Conservation (phyloP, 1,284 basidiomycete genomes). For the Irpex sp. region DNA sequence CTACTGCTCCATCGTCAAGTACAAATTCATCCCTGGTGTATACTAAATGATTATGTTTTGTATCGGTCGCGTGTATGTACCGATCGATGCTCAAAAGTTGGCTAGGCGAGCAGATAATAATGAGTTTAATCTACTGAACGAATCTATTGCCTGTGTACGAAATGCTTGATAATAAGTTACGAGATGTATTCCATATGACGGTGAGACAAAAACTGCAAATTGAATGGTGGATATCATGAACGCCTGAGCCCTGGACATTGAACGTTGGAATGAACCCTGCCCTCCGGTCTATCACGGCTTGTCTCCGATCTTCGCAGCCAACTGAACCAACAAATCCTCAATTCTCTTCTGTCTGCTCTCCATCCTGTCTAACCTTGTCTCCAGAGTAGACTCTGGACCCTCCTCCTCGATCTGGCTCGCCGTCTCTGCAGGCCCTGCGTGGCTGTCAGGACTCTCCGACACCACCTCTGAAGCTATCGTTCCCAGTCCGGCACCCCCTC, state of each 20-base stretch:
- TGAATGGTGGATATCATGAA: not conserved
- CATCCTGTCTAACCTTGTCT: constrained; percentile 49
- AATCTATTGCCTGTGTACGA: not conserved
- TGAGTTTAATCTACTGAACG: not conserved
- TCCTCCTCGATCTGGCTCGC: constrained; percentile 40
- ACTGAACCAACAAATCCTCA: constrained; percentile 50
- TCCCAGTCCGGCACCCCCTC: constrained; percentile 12
- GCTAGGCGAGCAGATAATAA: too few species aligned
- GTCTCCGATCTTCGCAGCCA: constrained; percentile 18
- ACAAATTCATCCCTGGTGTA: constrained; percentile 83
- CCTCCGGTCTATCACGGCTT: not conserved
- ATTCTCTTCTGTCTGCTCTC: constrained; percentile 64
- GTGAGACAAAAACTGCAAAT: not conserved
- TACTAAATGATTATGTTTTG: constrained; percentile 34
- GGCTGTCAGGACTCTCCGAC: constrained; percentile 29
- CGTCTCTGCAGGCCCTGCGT: constrained; percentile 30
- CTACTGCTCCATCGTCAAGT: constrained; percentile 84
- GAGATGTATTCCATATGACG: not conserved
- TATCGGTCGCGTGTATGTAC: not conserved
- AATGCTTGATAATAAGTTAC: not conserved
- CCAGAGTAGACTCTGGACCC: constrained; percentile 28
- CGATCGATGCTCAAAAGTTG: not conserved
- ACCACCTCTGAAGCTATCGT: constrained; percentile 22
- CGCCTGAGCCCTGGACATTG: not conserved
- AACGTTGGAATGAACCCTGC: not conserved